A percentile compares a stretch with the other conserved stretches of the same genome.
phyloP scores from a whole-genome alignment of 495 filamentous ascomycete species.

The Letharia columbiana region DNA sequence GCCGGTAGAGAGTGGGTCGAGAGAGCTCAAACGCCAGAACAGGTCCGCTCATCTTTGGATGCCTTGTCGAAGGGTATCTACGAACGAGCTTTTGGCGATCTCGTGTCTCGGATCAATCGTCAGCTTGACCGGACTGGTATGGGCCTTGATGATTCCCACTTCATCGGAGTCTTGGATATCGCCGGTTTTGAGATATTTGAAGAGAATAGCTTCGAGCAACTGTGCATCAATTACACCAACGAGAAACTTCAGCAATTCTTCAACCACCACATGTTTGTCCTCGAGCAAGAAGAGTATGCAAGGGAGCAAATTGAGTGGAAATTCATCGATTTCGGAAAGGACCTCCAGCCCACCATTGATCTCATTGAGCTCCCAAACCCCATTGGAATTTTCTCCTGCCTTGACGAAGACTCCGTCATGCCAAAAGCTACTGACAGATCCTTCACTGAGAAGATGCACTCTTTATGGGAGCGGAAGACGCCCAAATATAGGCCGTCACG shows the following conservation, averaged over 20 bases:
- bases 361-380: constrained; percentile 93
- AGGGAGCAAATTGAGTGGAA: constrained; percentile 99
- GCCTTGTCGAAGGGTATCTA: constrained; percentile 96
- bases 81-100: constrained; percentile 86
- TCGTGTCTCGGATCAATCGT: constrained; percentile 84
- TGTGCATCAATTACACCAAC: constrained; percentile 99
- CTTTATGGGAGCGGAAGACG: constrained; percentile 91
- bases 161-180: constrained; percentile 98
- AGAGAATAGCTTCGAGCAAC: constrained; percentile 95
- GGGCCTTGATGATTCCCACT: constrained; percentile 76
- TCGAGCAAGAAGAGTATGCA: constrained; percentile 98
- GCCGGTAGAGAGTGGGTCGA: constrained; percentile 97
- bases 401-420: constrained; percentile 99
- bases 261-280: constrained; percentile 99
- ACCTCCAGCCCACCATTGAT: constrained; percentile 96
- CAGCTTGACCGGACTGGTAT: constrained; percentile 76
- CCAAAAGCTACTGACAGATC: constrained; percentile 95
- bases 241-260: constrained; percentile 99
- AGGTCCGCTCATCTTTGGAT: constrained; percentile 82
- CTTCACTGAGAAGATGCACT: constrained; percentile 95
- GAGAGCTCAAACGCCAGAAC: constrained; percentile 93
- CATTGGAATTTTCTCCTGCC: constrained; percentile 96
- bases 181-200: constrained; percentile 99
- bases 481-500: constrained; percentile 85
- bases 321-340: constrained; percentile 97